These are phyloP conservation scores for Heterobasidion irregulare DNA, from an alignment of 1,284 basidiomycete species.

Conservation along the genomic window DNA sequence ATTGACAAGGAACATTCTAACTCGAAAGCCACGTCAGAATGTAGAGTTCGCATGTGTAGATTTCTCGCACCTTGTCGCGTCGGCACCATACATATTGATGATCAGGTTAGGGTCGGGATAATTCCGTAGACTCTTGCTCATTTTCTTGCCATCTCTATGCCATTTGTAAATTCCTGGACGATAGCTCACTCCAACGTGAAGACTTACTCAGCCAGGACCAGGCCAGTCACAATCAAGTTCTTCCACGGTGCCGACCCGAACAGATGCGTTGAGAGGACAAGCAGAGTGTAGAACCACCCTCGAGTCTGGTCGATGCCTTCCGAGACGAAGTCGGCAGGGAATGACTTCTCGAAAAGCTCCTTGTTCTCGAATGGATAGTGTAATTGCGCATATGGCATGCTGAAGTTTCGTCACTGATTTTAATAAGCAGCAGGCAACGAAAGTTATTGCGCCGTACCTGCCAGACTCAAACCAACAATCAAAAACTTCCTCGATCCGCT, in stretches of 20 bases:
- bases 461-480: constrained; percentile 99
- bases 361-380: constrained; percentile 99
- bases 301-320: constrained; percentile 96
- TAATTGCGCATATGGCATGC: constrained; percentile 97
- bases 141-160: constrained; percentile 93
- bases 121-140: constrained; percentile 98
- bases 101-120: constrained; percentile 96
- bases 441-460: constrained; percentile 45
- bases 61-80: constrained; percentile 73
- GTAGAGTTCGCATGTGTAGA: not conserved
- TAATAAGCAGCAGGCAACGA: constrained; percentile 4
- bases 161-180: not conserved
- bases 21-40: not conserved
- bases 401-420: constrained; percentile 20
- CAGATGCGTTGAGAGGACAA: constrained; percentile 92
- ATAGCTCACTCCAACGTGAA: not conserved
- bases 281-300: constrained; percentile 99
- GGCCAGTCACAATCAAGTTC: constrained; percentile 94
- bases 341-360: constrained; percentile 76
- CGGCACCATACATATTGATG: constrained; percentile 91
- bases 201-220: constrained; percentile 87
- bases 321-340: constrained; percentile 97
- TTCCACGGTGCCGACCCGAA: constrained; percentile 96
- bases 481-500: constrained; percentile 94
- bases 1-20: constrained; percentile 95